Base-by-base conservation (phyloP, 2,329 filamentous ascomycete genomes). In the Colletotrichum chrysophilum region DNA sequence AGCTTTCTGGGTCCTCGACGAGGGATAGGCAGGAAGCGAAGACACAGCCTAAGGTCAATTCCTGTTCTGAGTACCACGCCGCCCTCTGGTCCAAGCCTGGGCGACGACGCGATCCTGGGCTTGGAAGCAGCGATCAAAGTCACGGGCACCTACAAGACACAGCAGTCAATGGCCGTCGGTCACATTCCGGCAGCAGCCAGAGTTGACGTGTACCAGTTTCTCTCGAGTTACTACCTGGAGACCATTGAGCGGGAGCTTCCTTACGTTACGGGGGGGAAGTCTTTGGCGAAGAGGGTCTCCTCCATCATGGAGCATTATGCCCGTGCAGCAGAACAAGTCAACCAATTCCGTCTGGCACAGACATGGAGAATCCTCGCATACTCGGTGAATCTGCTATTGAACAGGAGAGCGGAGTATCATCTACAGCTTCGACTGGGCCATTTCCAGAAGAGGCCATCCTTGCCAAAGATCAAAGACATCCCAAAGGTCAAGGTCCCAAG, bases 121-220 rank as follows among this genome's bases (percentile, higher is more conserved):
- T 83, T 93, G 7, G 91, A 93, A 26, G 88, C 92, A 75, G 89
- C 90, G 2, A 87, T 93, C 66, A 89, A 88, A 67, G 83, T 91
- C 5, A 91, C 91, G 0, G 91, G 90, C 0, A 81, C 86, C 4
- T 93, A 91, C 81, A 90, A 87, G 75, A 86, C 90, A 0, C 91
- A 91, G 77, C 92, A 93, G 79, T 86, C 90, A 18, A 93, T 93
- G 90, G 90, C 91, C 0, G 88, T 92, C 55, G 91, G 91, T 0
- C 89, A 86, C 77, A 83, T 91, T 4, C 91, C 91, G 1, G 86
- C 89, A 3, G 86, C 88, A 3, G 84, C 86, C 7, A 88, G 87
- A n/a, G 85, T 87, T 0, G 83, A 87, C 12, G 81, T 89, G 0
- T 93, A 93, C 77, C 87, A 89, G 70, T 91, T 91, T 77, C 86